Evolutionary conservation across 345 rosid species (phyloP), one percentile per base, ranked within the genome.

Genomic region (Dovyalis caffra): DNA sequence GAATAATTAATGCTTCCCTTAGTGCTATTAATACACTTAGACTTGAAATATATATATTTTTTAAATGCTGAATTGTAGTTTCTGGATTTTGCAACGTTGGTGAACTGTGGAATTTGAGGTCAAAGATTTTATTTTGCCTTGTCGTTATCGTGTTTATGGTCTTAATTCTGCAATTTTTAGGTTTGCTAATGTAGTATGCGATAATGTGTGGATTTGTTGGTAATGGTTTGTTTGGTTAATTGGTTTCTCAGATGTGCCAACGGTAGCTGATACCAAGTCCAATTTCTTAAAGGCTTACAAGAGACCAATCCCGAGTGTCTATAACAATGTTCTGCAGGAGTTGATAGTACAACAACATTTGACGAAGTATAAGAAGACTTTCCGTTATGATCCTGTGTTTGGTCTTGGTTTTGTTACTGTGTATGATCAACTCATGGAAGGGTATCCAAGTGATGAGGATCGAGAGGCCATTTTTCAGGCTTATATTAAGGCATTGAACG

Each of bases 331-430:
- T 56, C 75, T 95, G 23, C 99, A 90, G 83, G 99, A 95, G 83
- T 78, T 95, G 80, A 87, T 93, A 28, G 99, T 95, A 66, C 99
- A 91, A 87, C 99, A 95, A 68, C 99, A 95, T 85, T 83, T 95
- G 92, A 83, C 87, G 89, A 90, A 88, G 78, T 95, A 93, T 83
- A 95, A 95, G 90, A 90, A 68, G 85, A 88, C 87, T 28, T 91
- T 88, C 69, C 86, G 82, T 9, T 95, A 95, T 66, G 99, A 95
- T 47, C 87, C 97, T 1, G 90, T 95, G 40, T 95, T 95, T 68
- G 98, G 98, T 35, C 99, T 95, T 60, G 99, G 99, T 68, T 91
- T 93, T 62, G 99, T 95, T 64, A 95, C 99, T 35, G 93, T 95
- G 5, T 95, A 85, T 70, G 96, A 95, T 86, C 94, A 90, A 78